phyloP scores from a whole-genome alignment of 2,329 filamentous ascomycete species.

The Didymella keratinophila region DNA sequence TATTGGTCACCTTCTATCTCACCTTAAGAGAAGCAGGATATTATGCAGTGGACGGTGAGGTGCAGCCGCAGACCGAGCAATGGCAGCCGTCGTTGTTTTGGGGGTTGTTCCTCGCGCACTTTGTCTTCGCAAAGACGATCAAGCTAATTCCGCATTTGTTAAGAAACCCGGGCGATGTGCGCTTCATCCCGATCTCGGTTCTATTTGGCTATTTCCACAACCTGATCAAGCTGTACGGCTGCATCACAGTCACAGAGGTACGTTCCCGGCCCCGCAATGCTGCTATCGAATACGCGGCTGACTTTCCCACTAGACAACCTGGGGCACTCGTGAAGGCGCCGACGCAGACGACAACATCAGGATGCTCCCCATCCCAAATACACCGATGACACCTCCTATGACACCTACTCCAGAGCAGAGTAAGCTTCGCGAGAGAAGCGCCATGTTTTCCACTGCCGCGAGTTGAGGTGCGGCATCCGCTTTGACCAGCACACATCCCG shows the following conservation, averaged over 20 bases:
- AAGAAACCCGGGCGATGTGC: constrained; percentile 80
- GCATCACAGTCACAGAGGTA: constrained; percentile 68
- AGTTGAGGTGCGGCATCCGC: constrained; percentile 39
- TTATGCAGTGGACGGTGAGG: constrained; percentile 31
- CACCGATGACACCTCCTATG: constrained; percentile 45
- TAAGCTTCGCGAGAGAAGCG: constrained; percentile 47
- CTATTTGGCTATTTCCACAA: constrained; percentile 93
- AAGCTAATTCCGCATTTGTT: constrained; percentile 89
- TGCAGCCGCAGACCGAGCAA: constrained; percentile 25
- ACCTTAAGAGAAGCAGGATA: constrained; percentile 44
- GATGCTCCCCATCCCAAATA: constrained; percentile 48
- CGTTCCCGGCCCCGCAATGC: constrained; percentile 37
- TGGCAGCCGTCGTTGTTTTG: constrained; percentile 42
- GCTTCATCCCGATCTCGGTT: constrained; percentile 84
- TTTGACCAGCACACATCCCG: constrained; percentile 31
- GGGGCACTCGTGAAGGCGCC: constrained; percentile 92
- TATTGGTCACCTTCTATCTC: constrained; percentile 43
- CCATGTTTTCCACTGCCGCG: constrained; percentile 37
- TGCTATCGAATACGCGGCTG: constrained; percentile 31
- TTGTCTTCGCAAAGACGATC: constrained; percentile 85
- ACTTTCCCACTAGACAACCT: constrained; percentile 74
- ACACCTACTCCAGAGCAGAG: constrained; percentile 46
- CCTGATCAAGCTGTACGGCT: constrained; percentile 87
- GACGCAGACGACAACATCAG: constrained; percentile 70
- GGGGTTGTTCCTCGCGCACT: constrained; percentile 51